Conservation (phyloP, 75 land plant species). For the Picea sitchensis region DNA sequence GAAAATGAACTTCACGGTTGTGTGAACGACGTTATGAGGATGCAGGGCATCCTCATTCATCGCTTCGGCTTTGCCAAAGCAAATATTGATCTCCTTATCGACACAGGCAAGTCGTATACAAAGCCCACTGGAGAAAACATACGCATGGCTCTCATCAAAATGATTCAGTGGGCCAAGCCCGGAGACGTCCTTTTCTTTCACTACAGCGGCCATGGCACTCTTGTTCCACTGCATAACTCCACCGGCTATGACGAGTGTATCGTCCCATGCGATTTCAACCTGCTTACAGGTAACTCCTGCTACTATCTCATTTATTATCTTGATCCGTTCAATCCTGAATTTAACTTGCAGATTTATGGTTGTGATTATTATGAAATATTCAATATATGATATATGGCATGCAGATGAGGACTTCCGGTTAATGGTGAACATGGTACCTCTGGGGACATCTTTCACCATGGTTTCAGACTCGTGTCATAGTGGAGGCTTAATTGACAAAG, state of each 20-base stretch:
- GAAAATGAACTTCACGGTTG: slow-evolving; percentile 69
- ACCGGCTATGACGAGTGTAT: slow-evolving; percentile 62
- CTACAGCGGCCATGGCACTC: slow-evolving; percentile 85
- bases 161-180: slow-evolving; percentile 33
- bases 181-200: slow-evolving; percentile 83
- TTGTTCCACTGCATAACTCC: slow-evolving; percentile 24
- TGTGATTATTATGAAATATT: too few species aligned
- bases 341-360: too few species aligned
- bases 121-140: slow-evolving; percentile 78
- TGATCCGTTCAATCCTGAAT: too few species aligned
- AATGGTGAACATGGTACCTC: slow-evolving; percentile 56
- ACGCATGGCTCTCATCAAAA: slow-evolving; percentile 28
- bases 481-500: slow-evolving; percentile 73
- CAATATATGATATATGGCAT: background rate
- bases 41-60: slow-evolving; percentile 35
- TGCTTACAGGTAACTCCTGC: slow-evolving; percentile 50
- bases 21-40: slow-evolving; percentile 66
- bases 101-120: slow-evolving; percentile 26
- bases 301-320: too few species aligned
- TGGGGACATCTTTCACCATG: slow-evolving; percentile 62
- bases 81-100: slow-evolving; percentile 50
- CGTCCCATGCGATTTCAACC: slow-evolving; percentile 81
- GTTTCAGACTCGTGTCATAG: slow-evolving; percentile 89
- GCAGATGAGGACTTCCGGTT: slow-evolving; percentile 81
- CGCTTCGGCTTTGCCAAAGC: slow-evolving; percentile 51